phyloP scores from a whole-genome alignment of 371 early-diverging fungal genomes.

The Rhizomucor miehei region DNA sequence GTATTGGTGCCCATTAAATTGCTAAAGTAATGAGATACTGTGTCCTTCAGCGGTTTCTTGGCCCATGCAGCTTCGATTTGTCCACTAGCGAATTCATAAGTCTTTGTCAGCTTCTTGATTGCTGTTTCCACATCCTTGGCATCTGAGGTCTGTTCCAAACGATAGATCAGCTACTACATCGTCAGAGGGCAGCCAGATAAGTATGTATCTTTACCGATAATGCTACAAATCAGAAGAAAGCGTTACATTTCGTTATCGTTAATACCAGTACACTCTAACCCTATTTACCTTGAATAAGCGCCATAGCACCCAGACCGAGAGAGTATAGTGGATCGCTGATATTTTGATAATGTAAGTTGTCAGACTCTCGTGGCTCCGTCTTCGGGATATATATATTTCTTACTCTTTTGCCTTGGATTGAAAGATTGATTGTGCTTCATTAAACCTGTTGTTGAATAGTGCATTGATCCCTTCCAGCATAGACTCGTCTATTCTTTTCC shows the following conservation, averaged over 20 bases:
- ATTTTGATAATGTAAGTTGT: not conserved
- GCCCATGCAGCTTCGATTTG: conserved; percentile 47
- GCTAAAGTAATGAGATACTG: conserved; percentile 33
- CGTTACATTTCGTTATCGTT: too few relatives aligned
- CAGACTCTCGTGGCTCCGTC: not conserved
- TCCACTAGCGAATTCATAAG: conserved; percentile 45
- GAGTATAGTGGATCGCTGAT: conserved; percentile 39
- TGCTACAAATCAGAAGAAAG: too few relatives aligned
- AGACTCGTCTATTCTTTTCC: conserved; percentile 33
- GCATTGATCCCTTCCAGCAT: conserved; percentile 46
- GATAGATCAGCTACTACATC: not conserved
- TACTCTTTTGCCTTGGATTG: conserved; percentile 32
- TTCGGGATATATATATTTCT: conserved; percentile 1
- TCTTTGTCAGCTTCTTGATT: conserved; percentile 39
- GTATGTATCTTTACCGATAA: not conserved
- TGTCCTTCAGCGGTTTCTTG: conserved; percentile 41
- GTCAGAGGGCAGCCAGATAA: not conserved
- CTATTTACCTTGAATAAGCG: conserved; percentile 38
- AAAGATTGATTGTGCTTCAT: conserved; percentile 39
- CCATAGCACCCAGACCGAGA: conserved; percentile 37
- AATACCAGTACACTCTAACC: not conserved
- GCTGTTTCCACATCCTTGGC: conserved; percentile 48
- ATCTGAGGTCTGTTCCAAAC: conserved; percentile 49
- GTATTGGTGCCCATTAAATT: conserved; percentile 34
- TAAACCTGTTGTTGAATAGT: conserved; percentile 58